These are phyloP conservation scores for Yarrowia divulgata DNA, from an alignment of 805 yeast genomes.

Conservation along the genomic window DNA sequence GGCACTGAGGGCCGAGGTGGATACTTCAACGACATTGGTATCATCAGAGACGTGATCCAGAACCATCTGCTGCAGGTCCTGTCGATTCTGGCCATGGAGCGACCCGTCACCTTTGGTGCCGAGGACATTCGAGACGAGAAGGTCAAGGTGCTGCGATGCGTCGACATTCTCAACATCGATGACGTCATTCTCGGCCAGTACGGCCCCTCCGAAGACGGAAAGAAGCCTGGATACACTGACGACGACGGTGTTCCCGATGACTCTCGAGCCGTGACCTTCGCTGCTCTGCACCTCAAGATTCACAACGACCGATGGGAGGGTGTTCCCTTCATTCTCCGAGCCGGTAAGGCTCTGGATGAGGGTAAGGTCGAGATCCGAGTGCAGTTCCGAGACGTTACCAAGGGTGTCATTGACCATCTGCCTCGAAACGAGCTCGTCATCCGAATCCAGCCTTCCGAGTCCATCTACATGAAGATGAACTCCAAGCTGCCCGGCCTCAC, in stretches of 20 bases:
- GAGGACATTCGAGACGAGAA: conserved; percentile 96
- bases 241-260: conserved; percentile 85
- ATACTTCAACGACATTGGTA: conserved; percentile 93
- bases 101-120: conserved; percentile 89
- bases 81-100: conserved; percentile 92
- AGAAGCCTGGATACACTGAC: conserved; percentile 88
- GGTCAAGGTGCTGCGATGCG: conserved; percentile 86
- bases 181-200: conserved; percentile 90
- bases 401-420: conserved; percentile 80
- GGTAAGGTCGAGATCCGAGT: conserved; percentile 94
- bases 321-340: conserved; percentile 93
- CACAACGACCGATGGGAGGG: conserved; percentile 98
- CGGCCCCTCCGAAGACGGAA: conserved; percentile 80
- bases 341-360: conserved; percentile 96
- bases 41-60: conserved; percentile 97
- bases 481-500: conserved; percentile 92
- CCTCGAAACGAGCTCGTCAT: conserved; percentile 93
- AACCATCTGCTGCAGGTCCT: conserved; percentile 93
- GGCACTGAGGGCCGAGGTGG: conserved; percentile 99
- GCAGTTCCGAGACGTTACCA: conserved; percentile 86
- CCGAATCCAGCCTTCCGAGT: conserved; percentile 93
- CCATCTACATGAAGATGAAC: conserved; percentile 91
- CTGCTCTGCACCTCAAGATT: conserved; percentile 80
- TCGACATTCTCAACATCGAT: conserved; percentile 67
- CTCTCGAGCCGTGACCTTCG: conserved; percentile 90